Percentiles rank a stretch among this genome's conserved stretches.
phyloP scores from a whole-genome alignment of 352 stramenopile genomes.

The Elongisporangium undulatum region DNA sequence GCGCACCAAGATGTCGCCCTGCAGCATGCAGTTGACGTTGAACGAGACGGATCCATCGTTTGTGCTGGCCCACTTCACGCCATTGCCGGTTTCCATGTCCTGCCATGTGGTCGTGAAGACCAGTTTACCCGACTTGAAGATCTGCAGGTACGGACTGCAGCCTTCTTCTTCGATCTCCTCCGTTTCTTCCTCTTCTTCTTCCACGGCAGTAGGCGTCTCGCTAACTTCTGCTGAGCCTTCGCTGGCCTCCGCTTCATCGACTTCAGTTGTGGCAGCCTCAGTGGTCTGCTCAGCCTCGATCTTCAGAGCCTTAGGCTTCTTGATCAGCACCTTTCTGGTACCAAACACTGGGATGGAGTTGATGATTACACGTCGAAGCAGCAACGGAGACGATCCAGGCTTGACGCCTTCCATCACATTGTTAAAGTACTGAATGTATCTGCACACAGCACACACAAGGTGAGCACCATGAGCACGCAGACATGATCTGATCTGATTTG shows the following conservation, averaged over 20 bases:
- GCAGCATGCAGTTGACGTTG: conserved; percentile 94
- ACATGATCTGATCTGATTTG: not conserved
- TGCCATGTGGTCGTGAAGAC: conserved; percentile 93
- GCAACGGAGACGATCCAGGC: conserved; percentile 90
- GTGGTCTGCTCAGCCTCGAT: conserved; percentile 14
- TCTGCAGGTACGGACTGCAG: conserved; percentile 97
- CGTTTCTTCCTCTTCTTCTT: conserved; percentile 38
- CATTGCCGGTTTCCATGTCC: conserved; percentile 81
- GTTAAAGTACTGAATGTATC: conserved; percentile 97
- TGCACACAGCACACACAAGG: conserved; percentile 4
- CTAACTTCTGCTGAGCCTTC: conserved; percentile 21
- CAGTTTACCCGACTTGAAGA: conserved; percentile 96
- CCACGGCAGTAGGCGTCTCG: conserved; percentile 9
- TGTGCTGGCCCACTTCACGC: conserved; percentile 89
- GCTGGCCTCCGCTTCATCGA: conserved; percentile 19
- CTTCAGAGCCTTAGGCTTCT: conserved; percentile 50
- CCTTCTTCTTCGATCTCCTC: conserved; percentile 78
- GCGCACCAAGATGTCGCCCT: conserved; percentile 96
- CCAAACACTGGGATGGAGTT: conserved; percentile 91
- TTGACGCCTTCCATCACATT: conserved; percentile 97
- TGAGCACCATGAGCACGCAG: conserved; percentile 4
- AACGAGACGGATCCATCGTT: conserved; percentile 91
- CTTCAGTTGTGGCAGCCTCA: not conserved
- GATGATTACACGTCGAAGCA: conserved; percentile 96
- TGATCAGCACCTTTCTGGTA: conserved; percentile 47